Evolutionary conservation across 805 yeast genomes (phyloP).

Genomic region (Sugiyamaella chiloensis): DNA sequence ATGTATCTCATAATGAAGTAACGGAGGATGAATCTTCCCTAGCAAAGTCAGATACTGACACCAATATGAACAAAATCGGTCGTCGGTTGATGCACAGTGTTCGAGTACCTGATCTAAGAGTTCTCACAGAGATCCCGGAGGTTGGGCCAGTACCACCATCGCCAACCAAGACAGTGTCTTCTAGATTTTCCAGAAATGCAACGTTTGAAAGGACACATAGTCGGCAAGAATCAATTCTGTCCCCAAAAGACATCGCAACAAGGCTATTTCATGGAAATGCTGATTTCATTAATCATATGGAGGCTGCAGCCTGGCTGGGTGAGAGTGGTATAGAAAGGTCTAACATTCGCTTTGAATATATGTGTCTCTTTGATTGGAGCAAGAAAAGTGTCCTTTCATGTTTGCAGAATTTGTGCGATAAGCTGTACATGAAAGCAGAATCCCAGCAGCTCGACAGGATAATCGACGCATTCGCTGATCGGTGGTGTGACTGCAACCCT

Average conservation of each 20-base stretch:
- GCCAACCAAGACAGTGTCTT: background rate
- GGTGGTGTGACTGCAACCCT: conserved; percentile 54
- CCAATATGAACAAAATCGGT: background rate
- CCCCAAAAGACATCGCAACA: conserved; percentile 15
- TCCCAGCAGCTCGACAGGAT: conserved; percentile 77
- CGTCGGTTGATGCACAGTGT: background rate
- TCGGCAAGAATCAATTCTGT: background rate
- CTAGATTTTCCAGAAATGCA: background rate
- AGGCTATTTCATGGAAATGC: conserved; percentile 20
- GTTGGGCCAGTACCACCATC: background rate
- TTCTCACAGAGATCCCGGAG: background rate
- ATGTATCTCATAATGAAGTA: no score
- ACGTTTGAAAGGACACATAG: background rate
- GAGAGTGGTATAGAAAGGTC: conserved; percentile 21
- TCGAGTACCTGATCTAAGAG: background rate
- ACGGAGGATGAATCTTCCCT: background rate
- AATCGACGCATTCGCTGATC: conserved; percentile 60
- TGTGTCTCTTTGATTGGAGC: conserved; percentile 42
- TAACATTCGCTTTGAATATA: conserved; percentile 19
- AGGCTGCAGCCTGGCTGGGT: conserved; percentile 26
- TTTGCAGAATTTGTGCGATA: conserved; percentile 58
- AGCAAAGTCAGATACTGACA: background rate
- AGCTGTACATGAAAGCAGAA: conserved; percentile 72
- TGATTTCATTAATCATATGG: conserved; percentile 15
- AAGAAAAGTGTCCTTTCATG: conserved; percentile 51